These are phyloP conservation scores for Cladorrhinum samala DNA, from an alignment of 495 filamentous ascomycete genomes.

Conservation along the genomic window DNA sequence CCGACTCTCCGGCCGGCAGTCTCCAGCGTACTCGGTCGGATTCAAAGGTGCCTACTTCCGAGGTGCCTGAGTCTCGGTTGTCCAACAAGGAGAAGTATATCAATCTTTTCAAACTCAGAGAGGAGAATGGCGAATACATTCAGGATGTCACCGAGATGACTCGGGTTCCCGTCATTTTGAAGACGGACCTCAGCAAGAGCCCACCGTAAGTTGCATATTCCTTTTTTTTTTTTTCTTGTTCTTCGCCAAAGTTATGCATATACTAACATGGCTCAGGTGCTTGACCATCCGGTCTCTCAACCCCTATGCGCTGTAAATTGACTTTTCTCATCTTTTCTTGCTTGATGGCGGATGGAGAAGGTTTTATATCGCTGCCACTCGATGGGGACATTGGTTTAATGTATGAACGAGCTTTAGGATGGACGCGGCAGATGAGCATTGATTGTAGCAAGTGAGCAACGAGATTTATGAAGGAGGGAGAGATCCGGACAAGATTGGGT, in stretches of 20 bases:
- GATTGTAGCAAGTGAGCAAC: too few species aligned
- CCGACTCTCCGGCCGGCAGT: constrained; percentile 55
- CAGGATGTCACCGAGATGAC: constrained; percentile 98
- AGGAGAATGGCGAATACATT: constrained; percentile 92
- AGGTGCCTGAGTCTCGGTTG: constrained; percentile 66
- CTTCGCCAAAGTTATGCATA: background rate
- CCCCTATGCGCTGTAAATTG: constrained; percentile 74
- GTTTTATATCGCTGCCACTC: background rate
- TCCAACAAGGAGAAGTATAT: constrained; percentile 96
- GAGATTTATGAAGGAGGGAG: background rate
- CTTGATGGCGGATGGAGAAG: background rate
- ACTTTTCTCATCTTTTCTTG: background rate
- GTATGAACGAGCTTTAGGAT: background rate
- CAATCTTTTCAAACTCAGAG: constrained; percentile 79
- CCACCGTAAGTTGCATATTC: constrained; percentile 99
- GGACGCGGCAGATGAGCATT: background rate
- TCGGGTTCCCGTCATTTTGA: constrained; percentile 88
- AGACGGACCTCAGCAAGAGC: constrained; percentile 97
- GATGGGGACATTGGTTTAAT: background rate
- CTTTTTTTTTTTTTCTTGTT: constrained; percentile 8
- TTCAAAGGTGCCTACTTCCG: constrained; percentile 74
- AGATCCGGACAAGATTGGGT: background rate
- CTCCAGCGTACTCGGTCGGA: constrained; percentile 90
- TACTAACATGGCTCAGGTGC: constrained; percentile 59
- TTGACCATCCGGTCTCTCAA: constrained; percentile 96